These are phyloP conservation scores for Mycena sanguinolenta DNA, from an alignment of 768 basidiomycete genomes.

Conservation along the genomic window DNA sequence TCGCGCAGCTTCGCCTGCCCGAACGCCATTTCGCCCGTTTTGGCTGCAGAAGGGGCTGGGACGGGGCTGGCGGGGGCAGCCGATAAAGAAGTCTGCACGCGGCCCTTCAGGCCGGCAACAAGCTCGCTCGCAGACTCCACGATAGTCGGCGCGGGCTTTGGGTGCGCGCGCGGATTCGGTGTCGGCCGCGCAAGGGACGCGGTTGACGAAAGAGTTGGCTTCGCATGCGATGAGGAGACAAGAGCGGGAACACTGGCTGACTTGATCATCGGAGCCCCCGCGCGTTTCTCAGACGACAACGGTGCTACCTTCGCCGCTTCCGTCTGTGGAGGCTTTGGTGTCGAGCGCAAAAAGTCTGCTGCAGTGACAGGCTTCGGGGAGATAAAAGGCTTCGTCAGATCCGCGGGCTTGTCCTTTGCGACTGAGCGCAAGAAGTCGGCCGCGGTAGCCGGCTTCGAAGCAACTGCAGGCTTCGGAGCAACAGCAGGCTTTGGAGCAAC, in stretches of 20 bases:
- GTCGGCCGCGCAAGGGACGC: constrained; percentile 74
- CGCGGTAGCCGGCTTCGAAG: not conserved
- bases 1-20: constrained; percentile 83
- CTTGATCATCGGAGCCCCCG: constrained; percentile 60
- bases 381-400: not conserved
- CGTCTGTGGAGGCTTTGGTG: constrained; percentile 9
- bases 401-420: not conserved
- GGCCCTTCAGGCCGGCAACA: constrained; percentile 34
- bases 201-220: constrained; percentile 80
- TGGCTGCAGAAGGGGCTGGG: constrained; percentile 40
- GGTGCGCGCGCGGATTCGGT: constrained; percentile 33
- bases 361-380: constrained; percentile 17
- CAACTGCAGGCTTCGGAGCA: constrained; percentile 7
- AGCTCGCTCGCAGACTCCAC: constrained; percentile 43
- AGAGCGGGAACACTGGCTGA: constrained; percentile 77
- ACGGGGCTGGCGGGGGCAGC: constrained; percentile 32
- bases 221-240: constrained; percentile 79
- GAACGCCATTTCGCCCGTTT: constrained; percentile 70
- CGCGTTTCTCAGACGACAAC: constrained; percentile 12
- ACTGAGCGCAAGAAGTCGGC: not conserved
- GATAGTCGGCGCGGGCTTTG: constrained; percentile 55
- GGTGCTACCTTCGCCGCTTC: not conserved
- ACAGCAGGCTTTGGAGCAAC: not conserved
- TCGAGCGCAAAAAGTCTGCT: constrained; percentile 25
- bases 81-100: constrained; percentile 32